Conservation (phyloP, 805 yeast genomes). For the Schwanniomyces occidentalis region DNA sequence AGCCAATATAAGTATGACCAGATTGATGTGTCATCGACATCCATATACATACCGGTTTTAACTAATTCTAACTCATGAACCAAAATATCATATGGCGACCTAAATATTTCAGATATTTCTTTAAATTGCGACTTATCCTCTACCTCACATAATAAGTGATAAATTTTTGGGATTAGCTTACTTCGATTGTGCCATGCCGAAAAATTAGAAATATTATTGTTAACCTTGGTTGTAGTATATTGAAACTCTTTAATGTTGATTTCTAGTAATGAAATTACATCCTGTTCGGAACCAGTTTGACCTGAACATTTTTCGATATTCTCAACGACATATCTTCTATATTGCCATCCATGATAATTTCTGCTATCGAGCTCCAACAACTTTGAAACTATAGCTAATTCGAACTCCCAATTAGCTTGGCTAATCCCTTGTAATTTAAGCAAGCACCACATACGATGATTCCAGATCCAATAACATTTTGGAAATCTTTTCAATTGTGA, state of each 20-base stretch:
- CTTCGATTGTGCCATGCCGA: conserved; percentile 96
- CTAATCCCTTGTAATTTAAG: conserved; percentile 43
- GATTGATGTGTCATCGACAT: conserved; percentile 90
- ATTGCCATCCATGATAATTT: conserved; percentile 96
- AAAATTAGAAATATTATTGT: conserved; percentile 83
- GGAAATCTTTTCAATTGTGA: conserved; percentile 65
- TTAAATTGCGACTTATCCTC: conserved; percentile 10
- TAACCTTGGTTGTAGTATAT: conserved; percentile 77
- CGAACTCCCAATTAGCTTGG: conserved; percentile 64
- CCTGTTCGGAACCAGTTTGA: too few relatives aligned
- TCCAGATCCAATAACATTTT: conserved; percentile 97
- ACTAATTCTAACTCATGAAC: conserved; percentile 63
- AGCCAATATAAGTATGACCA: conserved; percentile 92
- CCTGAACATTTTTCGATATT: conserved; percentile 37
- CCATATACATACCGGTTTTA: conserved; percentile 85
- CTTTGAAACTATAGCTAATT: conserved; percentile 66
- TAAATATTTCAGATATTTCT: conserved; percentile 23
- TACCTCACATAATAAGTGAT: conserved; percentile 17
- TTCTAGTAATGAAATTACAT: conserved; percentile 17
- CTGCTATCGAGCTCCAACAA: conserved; percentile 73
- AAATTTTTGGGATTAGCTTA: conserved; percentile 59
- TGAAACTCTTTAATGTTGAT: conserved; percentile 57
- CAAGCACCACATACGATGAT: conserved; percentile 84
- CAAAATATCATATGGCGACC: conserved; percentile 38
- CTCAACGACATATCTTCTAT: conserved; percentile 69